Evolutionary conservation across 1,139 yeast genomes (phyloP).

Genomic region (Taiozyma sp.): DNA sequence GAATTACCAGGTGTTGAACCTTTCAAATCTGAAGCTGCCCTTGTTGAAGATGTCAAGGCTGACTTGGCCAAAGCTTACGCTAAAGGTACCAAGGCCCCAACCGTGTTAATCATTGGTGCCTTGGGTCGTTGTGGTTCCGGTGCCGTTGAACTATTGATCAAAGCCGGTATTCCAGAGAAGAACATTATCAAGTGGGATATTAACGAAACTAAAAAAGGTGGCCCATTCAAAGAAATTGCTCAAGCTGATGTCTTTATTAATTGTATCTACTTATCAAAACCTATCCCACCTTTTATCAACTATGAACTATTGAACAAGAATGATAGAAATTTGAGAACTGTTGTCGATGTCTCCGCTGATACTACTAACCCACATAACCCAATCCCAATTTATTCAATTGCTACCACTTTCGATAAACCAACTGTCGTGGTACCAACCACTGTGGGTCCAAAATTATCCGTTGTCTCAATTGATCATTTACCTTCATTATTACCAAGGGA

Average conservation of each 20-base stretch:
- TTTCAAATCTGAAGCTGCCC: slow-evolving; percentile 70
- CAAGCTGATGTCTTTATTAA: slow-evolving; percentile 84
- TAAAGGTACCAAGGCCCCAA: slow-evolving; percentile 65
- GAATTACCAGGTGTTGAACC: slow-evolving; percentile 76
- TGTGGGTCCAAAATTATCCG: slow-evolving; percentile 81
- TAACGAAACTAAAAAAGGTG: slow-evolving; percentile 94
- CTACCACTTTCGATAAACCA: slow-evolving; percentile 88
- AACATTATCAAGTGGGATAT: slow-evolving; percentile 93
- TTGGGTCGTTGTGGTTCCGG: slow-evolving; percentile 99
- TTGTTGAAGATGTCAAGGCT: slow-evolving; percentile 63
- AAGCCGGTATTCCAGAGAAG: slow-evolving; percentile 83
- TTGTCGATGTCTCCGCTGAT: slow-evolving; percentile 97
- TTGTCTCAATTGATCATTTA: slow-evolving; percentile 93
- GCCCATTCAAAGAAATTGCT: slow-evolving; percentile 92
- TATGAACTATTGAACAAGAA: slow-evolving; percentile 55
- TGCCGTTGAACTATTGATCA: slow-evolving; percentile 76
- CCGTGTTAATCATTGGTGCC: slow-evolving; percentile 89
- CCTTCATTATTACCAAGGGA: slow-evolving; percentile 96
- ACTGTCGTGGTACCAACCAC: slow-evolving; percentile 77
- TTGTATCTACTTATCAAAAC: slow-evolving; percentile 90
- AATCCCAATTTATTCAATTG: slow-evolving; percentile 83
- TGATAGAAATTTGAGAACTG: slow-evolving; percentile 74
- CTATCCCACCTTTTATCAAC: slow-evolving; percentile 89
- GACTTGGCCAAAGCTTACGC: slow-evolving; percentile 57
- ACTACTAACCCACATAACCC: slow-evolving; percentile 99